Conservation (phyloP, 225 moss, liverwort and hornwort genomes). For the Sphagnum tenellum region DNA sequence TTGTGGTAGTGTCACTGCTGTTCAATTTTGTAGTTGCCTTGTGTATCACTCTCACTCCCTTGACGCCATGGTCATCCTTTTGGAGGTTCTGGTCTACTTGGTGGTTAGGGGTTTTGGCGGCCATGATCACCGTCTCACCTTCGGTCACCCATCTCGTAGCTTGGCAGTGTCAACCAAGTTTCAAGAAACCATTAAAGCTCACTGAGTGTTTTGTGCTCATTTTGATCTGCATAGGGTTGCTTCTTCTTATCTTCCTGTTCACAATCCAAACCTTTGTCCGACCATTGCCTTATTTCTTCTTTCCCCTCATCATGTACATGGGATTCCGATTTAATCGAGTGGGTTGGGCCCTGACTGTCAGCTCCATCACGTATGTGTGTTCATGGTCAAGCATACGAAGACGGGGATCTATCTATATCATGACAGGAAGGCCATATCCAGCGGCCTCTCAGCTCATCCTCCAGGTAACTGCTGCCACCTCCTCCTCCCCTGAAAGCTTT, state of each 20-base stretch:
- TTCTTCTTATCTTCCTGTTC: slow-evolving; percentile 45
- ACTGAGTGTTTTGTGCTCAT: slow-evolving; percentile 26
- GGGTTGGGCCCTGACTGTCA: slow-evolving; percentile 60
- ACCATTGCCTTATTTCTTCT: slow-evolving; percentile 65
- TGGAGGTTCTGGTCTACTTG: slow-evolving; percentile 23
- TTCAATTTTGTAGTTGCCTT: slow-evolving; percentile 20
- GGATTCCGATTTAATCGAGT: slow-evolving; percentile 73
- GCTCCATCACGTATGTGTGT: slow-evolving; percentile 29
- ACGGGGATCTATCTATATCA: slow-evolving; percentile 44
- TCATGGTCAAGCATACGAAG: slow-evolving; percentile 32
- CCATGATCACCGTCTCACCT: slow-evolving; percentile 26
- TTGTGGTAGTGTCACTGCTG: slow-evolving; percentile 10
- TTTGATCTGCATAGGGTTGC: slow-evolving; percentile 4
- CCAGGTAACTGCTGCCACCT: slow-evolving; percentile 24
- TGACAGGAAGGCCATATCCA: slow-evolving; percentile 18
- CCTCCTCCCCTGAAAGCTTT: too few relatives aligned
- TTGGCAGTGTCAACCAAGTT: slow-evolving; percentile 14
- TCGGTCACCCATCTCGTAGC: slow-evolving; percentile 15
- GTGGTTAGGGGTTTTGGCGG: slow-evolving; percentile 30
- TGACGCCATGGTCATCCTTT: slow-evolving; percentile 29
- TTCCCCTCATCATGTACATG: slow-evolving; percentile 60
- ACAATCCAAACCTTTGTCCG: slow-evolving; percentile 30
- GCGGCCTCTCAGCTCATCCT: slow-evolving; percentile 47
- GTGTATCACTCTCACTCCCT: slow-evolving; percentile 21
- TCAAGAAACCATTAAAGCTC: slow-evolving; percentile 17